A percentile compares a stretch with the other conserved stretches of the same genome.
phyloP scores from a whole-genome alignment of 371 early-diverging fungal genomes.

The Thermomucor indicae-seudaticae region DNA sequence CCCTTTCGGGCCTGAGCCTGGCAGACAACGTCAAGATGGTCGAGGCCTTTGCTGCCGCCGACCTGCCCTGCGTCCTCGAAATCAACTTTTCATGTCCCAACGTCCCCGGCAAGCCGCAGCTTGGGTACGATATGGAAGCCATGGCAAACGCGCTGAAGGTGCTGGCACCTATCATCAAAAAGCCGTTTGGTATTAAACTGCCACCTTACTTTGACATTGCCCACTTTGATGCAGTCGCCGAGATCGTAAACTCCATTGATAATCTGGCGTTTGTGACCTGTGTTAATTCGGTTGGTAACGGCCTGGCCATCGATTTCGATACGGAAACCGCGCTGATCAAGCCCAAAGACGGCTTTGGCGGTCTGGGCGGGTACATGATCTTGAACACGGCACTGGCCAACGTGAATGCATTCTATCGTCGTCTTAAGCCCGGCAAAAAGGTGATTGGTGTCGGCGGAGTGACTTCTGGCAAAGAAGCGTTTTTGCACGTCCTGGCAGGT shows the following conservation, averaged over 20 bases:
- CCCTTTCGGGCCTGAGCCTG: conserved; percentile 40
- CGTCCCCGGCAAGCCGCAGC: conserved; percentile 47
- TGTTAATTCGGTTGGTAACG: conserved; percentile 50
- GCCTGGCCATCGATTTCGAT: conserved; percentile 46
- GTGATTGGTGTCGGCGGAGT: conserved; percentile 52
- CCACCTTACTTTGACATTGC: conserved; percentile 52
- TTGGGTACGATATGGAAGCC: conserved; percentile 46
- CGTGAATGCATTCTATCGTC: conserved; percentile 45
- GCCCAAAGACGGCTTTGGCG: conserved; percentile 53
- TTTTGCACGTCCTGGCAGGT: conserved; percentile 46
- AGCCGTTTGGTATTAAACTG: conserved; percentile 50
- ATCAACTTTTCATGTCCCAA: conserved; percentile 52
- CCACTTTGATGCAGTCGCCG: conserved; percentile 43
- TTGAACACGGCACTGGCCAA: conserved; percentile 47
- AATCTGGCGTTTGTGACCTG: conserved; percentile 42
- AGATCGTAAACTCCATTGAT: conserved; percentile 38
- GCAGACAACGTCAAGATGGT: conserved; percentile 44
- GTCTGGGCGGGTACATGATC: conserved; percentile 43
- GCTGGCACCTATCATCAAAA: conserved; percentile 42
- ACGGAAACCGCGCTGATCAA: conserved; percentile 45
- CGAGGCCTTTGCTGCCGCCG: conserved; percentile 34
- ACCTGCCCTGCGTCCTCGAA: conserved; percentile 40
- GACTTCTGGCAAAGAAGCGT: conserved; percentile 45
- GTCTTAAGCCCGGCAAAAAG: conserved; percentile 30
- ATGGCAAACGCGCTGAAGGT: conserved; percentile 38